These are phyloP conservation scores for Penicillium freii DNA, from an alignment of 2,329 filamentous ascomycete species.

Conservation along the genomic window DNA sequence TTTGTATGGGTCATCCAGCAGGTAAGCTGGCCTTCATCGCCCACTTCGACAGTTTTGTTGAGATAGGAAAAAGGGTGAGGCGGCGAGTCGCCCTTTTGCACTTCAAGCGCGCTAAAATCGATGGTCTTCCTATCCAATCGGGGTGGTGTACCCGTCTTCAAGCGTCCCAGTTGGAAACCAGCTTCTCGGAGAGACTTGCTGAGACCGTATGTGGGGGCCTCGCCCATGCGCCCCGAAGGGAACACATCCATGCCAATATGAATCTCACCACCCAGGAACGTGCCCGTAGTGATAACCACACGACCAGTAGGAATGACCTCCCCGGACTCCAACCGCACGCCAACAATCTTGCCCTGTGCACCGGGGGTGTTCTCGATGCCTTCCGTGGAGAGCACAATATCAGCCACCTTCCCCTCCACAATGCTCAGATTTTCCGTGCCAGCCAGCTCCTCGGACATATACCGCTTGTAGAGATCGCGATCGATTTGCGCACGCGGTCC, in stretches of 20 bases:
- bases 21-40: slow-evolving; percentile 68
- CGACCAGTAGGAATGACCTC: slow-evolving; percentile 75
- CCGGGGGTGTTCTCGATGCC: slow-evolving; percentile 47
- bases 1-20: slow-evolving; percentile 91
- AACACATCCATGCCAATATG: slow-evolving; percentile 85
- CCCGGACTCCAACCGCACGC: slow-evolving; percentile 82
- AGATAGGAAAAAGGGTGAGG: slow-evolving; percentile 90
- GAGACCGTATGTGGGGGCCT: slow-evolving; percentile 86
- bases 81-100: slow-evolving; percentile 78
- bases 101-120: slow-evolving; percentile 68
- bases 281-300: slow-evolving; percentile 94
- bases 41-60: slow-evolving; percentile 71
- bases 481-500: slow-evolving; percentile 96
- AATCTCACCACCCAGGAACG: slow-evolving; percentile 92
- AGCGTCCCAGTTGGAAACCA: slow-evolving; percentile 80
- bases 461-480: slow-evolving; percentile 77
- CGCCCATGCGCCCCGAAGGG: slow-evolving; percentile 87
- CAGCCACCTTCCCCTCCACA: slow-evolving; percentile 82
- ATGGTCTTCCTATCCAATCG: slow-evolving; percentile 80
- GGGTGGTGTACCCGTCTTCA: slow-evolving; percentile 96
- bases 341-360: slow-evolving; percentile 70
- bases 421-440: slow-evolving; percentile 76
- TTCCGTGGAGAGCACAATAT: slow-evolving; percentile 73
- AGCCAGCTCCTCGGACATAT: slow-evolving; percentile 85
- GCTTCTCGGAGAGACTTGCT: slow-evolving; percentile 87